Evolutionary conservation across 495 filamentous ascomycete genomes (phyloP).

Genomic region (Penicillium silybi): DNA sequence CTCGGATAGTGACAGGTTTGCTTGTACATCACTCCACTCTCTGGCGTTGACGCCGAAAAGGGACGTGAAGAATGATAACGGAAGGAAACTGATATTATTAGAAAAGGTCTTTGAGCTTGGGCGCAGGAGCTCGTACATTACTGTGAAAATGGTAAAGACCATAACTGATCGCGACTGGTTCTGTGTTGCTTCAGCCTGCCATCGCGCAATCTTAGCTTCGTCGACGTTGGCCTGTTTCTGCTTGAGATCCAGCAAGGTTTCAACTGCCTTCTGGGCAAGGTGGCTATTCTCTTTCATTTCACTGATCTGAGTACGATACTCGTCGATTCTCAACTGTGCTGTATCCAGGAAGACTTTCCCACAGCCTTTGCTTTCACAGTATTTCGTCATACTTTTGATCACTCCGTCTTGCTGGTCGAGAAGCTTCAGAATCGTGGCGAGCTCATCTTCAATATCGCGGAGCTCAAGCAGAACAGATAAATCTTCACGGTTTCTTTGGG

Average conservation of each 20-base stretch:
- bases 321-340: slow-evolving; percentile 48
- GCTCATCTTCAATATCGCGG: slow-evolving; percentile 64
- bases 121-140: slow-evolving; percentile 46
- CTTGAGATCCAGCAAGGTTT: slow-evolving; percentile 64
- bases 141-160: slow-evolving; percentile 67
- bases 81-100: slow-evolving; percentile 45
- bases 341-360: slow-evolving; percentile 45
- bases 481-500: slow-evolving; percentile 57
- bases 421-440: slow-evolving; percentile 54
- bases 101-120: slow-evolving; percentile 33
- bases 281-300: slow-evolving; percentile 55
- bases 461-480: slow-evolving; percentile 62
- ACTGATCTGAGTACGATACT: slow-evolving; percentile 52
- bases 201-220: slow-evolving; percentile 59
- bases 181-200: slow-evolving; percentile 60
- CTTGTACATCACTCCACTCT: slow-evolving; percentile 53
- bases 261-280: slow-evolving; percentile 48
- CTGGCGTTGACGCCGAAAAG: slow-evolving; percentile 63
- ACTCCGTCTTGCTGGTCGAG: slow-evolving; percentile 54
- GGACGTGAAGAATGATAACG: slow-evolving; percentile 63
- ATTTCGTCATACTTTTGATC: slow-evolving; percentile 46
- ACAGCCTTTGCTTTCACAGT: slow-evolving; percentile 32
- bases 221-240: slow-evolving; percentile 67
- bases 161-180: slow-evolving; percentile 61
- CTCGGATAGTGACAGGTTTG: slow-evolving; percentile 24